A percentile compares a stretch with the other conserved stretches of the same genome.
phyloP scores from a whole-genome alignment of 2,329 filamentous ascomycete genomes.

The Microcera coccophila region DNA sequence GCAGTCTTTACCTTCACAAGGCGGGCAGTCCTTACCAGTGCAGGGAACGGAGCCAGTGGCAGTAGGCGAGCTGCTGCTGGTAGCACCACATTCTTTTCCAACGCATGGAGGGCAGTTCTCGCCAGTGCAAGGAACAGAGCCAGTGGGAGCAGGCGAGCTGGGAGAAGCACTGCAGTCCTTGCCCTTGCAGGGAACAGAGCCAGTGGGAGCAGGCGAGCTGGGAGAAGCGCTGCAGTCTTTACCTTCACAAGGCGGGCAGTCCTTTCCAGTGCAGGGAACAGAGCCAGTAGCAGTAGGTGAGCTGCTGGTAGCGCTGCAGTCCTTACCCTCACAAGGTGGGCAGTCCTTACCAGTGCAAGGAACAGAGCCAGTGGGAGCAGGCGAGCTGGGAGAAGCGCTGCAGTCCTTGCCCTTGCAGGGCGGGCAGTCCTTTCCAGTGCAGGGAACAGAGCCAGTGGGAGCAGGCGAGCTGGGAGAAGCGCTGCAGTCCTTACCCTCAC shows the following conservation, averaged over 20 bases:
- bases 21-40: background rate
- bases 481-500: too few species aligned
- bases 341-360: background rate
- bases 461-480: conserved; percentile 20
- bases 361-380: conserved; percentile 4
- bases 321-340: too few species aligned
- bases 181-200: conserved; percentile 2
- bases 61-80: conserved; percentile 1
- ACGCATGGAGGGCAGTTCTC: background rate
- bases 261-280: background rate
- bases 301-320: conserved; percentile 5
- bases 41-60: conserved; percentile 4
- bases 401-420: conserved; percentile 6
- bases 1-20: background rate
- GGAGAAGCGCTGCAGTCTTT: background rate
- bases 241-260: background rate
- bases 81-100: background rate
- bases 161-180: conserved; percentile 3
- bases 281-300: conserved; percentile 6
- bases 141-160: conserved; percentile 3
- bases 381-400: background rate
- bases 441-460: conserved; percentile 4
- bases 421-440: conserved; percentile 3
- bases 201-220: conserved; percentile 5
- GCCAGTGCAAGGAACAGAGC: background rate